A percentile compares a stretch with the other conserved stretches of the same genome.
Conservation (phyloP, 192 early-diverging fungal genomes). For the Geranomyces michiganensis region DNA sequence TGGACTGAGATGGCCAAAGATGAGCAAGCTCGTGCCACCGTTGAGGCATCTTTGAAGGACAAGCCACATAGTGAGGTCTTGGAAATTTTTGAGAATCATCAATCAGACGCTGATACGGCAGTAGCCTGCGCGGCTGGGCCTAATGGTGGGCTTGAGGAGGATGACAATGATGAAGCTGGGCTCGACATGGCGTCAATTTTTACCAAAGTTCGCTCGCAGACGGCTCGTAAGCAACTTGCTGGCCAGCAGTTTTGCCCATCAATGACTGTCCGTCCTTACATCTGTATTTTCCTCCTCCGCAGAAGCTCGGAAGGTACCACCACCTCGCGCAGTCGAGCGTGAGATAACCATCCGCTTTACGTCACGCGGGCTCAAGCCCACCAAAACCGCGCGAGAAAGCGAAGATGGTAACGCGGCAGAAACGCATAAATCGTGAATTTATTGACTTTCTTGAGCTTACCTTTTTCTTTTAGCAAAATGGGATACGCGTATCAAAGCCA, state of each 20-base stretch:
- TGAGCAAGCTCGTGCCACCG: not conserved
- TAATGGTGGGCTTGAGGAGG: constrained; percentile 5
- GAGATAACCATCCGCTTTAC: constrained; percentile 49
- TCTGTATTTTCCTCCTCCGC: not conserved
- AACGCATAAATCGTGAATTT: not conserved
- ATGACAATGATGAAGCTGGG: constrained; percentile 41
- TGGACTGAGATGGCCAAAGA: constrained; percentile 23
- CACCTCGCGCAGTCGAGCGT: constrained; percentile 15
- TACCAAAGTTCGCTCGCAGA: constrained; percentile 42
- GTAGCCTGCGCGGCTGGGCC: constrained; percentile 1
- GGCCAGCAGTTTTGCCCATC: not conserved
- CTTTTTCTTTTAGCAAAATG: constrained; percentile 43
- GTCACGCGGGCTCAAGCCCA: constrained; percentile 46
- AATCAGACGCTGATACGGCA: constrained; percentile 6
- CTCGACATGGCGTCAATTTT: constrained; percentile 53
- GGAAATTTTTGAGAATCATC: constrained; percentile 40
- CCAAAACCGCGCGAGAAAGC: constrained; percentile 54
- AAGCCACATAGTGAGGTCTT: not conserved
- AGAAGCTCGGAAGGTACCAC: constrained; percentile 4
- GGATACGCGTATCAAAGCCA: constrained; percentile 45
- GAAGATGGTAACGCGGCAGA: constrained; percentile 50
- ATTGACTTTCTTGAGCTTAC: not conserved
- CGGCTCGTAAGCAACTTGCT: constrained; percentile 31
- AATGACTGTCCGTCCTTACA: not conserved
- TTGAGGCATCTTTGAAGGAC: not conserved